Percentiles rank a stretch among this genome's conserved stretches.
phyloP scores from a whole-genome alignment of 495 filamentous ascomycete species.

The Pseudomonodictys pantanalensis region DNA sequence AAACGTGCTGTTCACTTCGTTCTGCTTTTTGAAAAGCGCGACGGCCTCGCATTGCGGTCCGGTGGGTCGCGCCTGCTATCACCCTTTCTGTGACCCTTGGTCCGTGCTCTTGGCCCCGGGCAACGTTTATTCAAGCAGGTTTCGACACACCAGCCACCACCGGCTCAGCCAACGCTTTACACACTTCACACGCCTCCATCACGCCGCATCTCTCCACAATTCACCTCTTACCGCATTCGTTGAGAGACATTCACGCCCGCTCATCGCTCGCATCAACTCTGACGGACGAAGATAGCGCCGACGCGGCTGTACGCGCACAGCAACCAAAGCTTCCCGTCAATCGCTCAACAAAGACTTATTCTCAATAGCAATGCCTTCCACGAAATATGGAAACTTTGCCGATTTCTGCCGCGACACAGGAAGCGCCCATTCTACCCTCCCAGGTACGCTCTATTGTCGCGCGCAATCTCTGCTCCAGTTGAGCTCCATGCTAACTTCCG shows the following conservation, averaged over 20 bases:
- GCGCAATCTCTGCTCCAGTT: not conserved
- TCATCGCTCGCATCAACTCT: not conserved
- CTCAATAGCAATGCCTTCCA: slow-evolving; percentile 18
- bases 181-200: not conserved
- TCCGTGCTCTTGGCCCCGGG: slow-evolving; percentile 1
- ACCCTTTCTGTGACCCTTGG: not conserved
- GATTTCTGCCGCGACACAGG: slow-evolving; percentile 90
- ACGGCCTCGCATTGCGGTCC: not conserved
- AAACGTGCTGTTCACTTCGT: too few relatives aligned
- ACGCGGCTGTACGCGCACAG: slow-evolving; percentile 6
- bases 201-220: not conserved
- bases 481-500: slow-evolving; percentile 3
- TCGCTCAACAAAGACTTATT: too few relatives aligned
- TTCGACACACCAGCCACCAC: slow-evolving; percentile 1
- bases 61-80: not conserved
- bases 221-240: not conserved
- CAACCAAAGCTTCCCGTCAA: too few relatives aligned
- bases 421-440: slow-evolving; percentile 58
- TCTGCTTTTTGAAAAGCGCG: too few relatives aligned
- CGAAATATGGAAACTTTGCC: slow-evolving; percentile 48
- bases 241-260: not conserved
- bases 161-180: slow-evolving; percentile 6
- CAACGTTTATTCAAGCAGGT: slow-evolving; percentile 4
- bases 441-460: slow-evolving; percentile 61
- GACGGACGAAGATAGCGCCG: slow-evolving; percentile 32